Percentiles rank a stretch among this genome's conserved stretches.
phyloP scores from a whole-genome alignment of 371 early-diverging fungal genomes.

The Dichotomocladium elegans region DNA sequence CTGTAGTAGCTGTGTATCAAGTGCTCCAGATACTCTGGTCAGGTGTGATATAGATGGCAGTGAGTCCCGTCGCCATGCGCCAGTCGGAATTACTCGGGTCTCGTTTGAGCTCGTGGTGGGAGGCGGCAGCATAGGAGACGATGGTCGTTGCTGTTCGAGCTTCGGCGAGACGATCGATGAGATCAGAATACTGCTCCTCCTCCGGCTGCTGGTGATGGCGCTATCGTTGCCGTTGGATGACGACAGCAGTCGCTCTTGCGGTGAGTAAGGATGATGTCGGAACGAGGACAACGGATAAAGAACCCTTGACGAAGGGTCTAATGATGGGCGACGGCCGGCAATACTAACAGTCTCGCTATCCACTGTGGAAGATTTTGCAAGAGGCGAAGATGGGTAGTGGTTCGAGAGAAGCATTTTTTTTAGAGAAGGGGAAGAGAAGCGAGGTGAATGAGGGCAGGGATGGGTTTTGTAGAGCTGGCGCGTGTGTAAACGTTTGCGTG shows the following conservation, averaged over 20 bases:
- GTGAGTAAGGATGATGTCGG: conserved; percentile 25
- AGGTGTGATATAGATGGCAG: conserved; percentile 35
- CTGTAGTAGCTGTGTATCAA: neutral
- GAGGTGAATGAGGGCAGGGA: neutral
- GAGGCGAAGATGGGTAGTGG: conserved; percentile 13
- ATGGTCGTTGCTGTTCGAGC: conserved; percentile 10
- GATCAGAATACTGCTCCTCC: conserved; percentile 20
- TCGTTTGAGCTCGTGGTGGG: neutral
- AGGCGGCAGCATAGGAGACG: neutral
- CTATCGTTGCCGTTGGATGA: conserved; percentile 18
- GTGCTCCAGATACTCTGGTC: conserved; percentile 5
- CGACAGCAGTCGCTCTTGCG: conserved; percentile 25
- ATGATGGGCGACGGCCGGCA: conserved; percentile 11
- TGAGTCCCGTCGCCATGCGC: conserved; percentile 32
- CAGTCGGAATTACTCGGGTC: neutral
- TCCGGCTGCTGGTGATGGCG: conserved; percentile 13
- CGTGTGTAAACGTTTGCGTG: neutral
- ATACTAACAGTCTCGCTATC: neutral
- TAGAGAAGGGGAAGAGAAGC: conserved; percentile 1
- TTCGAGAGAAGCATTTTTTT: conserved; percentile 14
- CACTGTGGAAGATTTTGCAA: neutral
- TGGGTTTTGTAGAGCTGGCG: conserved; percentile 1
- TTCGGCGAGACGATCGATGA: conserved; percentile 8
- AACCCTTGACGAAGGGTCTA: conserved; percentile 18
- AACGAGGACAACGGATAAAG: conserved; percentile 14